phyloP scores from a whole-genome alignment of 75 land plant genomes.

The Chamaecyparis obtusa region DNA sequence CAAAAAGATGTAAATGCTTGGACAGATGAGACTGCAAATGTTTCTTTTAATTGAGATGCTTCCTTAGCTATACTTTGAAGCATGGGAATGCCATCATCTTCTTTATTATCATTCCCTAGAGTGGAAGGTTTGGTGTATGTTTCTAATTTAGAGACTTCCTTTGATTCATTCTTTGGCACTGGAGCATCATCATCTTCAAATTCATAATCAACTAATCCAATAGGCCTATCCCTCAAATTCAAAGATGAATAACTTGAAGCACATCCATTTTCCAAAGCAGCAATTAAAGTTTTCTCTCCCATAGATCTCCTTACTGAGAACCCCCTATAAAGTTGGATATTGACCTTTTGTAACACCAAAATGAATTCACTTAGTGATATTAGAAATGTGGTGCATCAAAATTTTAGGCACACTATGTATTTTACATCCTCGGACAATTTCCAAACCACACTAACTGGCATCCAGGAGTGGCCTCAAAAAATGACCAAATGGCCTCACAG shows the following conservation, averaged over 20 bases:
- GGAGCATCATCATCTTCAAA: constrained; percentile 84
- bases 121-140: background rate
- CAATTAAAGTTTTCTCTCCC: no score
- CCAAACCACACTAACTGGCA: no score
- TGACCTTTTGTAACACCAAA: no score
- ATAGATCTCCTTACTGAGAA: no score
- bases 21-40: background rate
- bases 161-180: constrained; percentile 16
- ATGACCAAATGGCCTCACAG: no score
- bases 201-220: constrained; percentile 88
- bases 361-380: no score
- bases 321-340: no score
- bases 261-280: constrained; percentile 53
- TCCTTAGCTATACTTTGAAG: constrained; percentile 16
- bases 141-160: background rate
- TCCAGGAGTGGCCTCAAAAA: no score
- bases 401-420: no score
- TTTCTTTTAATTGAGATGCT: background rate
- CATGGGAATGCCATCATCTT: constrained; percentile 58
- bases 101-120: background rate
- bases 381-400: no score
- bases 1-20: background rate
- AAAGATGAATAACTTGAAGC: constrained; percentile 28
- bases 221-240: constrained; percentile 52
- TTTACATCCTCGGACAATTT: no score